These are phyloP conservation scores for Drechslera avenae DNA, from an alignment of 2,329 filamentous ascomycete species.

Conservation along the genomic window DNA sequence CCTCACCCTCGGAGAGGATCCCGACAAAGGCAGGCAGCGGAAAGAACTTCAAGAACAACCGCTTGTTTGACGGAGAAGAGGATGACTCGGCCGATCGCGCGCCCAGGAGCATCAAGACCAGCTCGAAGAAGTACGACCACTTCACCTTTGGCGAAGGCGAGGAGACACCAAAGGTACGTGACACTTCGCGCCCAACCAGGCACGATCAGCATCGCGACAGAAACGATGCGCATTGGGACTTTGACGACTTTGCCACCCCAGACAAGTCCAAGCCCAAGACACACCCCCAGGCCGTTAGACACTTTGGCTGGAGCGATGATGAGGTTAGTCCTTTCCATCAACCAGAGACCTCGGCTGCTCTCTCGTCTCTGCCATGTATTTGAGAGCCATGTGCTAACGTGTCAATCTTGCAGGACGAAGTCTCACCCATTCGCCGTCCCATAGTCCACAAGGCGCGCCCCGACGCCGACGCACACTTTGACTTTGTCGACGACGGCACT, in stretches of 20 bases:
- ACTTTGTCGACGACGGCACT: slow-evolving; percentile 76
- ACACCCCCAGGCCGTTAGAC: slow-evolving; percentile 71
- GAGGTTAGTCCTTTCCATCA: slow-evolving; percentile 51
- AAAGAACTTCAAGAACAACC: slow-evolving; percentile 58
- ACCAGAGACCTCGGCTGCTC: slow-evolving; percentile 21
- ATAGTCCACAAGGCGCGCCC: slow-evolving; percentile 71
- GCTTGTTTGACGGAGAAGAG: slow-evolving; percentile 64
- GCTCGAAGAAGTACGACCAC: slow-evolving; percentile 82
- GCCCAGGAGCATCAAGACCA: slow-evolving; percentile 61
- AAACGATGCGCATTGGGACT: slow-evolving; percentile 69
- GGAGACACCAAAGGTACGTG: slow-evolving; percentile 39
- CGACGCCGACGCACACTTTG: slow-evolving; percentile 82
- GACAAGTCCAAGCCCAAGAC: slow-evolving; percentile 71
- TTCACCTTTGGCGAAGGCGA: slow-evolving; percentile 78
- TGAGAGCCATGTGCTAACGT: slow-evolving; percentile 25
- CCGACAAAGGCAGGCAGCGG: slow-evolving; percentile 53
- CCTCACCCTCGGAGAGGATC: slow-evolving; percentile 49
- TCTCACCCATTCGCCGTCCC: slow-evolving; percentile 64
- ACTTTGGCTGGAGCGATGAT: slow-evolving; percentile 77
- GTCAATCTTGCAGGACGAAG: slow-evolving; percentile 53
- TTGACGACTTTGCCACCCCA: slow-evolving; percentile 85
- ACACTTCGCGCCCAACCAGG: slow-evolving; percentile 61
- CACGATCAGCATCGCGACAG: slow-evolving; percentile 11
- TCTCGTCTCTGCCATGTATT: slow-evolving; percentile 3
- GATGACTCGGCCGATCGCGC: slow-evolving; percentile 35